phyloP scores from a whole-genome alignment of 352 stramenopile species.

The Phytophthora brassicae region DNA sequence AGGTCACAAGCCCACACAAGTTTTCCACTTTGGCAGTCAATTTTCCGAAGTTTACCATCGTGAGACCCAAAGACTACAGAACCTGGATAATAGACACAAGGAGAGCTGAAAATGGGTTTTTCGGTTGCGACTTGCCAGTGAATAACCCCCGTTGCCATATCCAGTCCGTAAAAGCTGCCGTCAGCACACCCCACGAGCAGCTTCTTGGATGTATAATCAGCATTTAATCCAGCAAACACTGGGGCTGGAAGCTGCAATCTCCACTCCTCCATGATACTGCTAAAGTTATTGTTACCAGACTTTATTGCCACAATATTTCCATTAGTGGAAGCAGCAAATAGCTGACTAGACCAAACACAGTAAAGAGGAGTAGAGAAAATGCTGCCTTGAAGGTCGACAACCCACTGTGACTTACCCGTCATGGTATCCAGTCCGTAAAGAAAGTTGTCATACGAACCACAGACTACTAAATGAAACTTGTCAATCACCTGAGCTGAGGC shows the following conservation, averaged over 20 bases:
- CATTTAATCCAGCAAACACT: constrained; percentile 58
- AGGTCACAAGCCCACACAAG: constrained; percentile 40
- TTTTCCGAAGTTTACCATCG: constrained; percentile 48
- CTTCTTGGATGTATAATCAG: constrained; percentile 10
- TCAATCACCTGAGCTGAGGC: constrained; percentile 49
- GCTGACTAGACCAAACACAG: constrained; percentile 11
- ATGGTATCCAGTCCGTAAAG: constrained; percentile 41
- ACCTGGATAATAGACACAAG: constrained; percentile 35
- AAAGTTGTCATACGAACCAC: constrained; percentile 51
- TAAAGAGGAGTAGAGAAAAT: constrained; percentile 53
- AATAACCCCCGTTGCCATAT: constrained; percentile 19
- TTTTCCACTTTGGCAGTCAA: constrained; percentile 27
- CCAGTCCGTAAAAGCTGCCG: constrained; percentile 43
- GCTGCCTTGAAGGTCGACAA: constrained; percentile 37
- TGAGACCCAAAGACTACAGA: constrained; percentile 53
- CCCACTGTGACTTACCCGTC: constrained; percentile 31
- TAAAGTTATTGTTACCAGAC: constrained; percentile 3
- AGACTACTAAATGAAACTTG: constrained; percentile 38
- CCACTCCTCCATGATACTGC: constrained; percentile 17
- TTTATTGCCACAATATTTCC: constrained; percentile 34
- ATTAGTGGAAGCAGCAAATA: constrained; percentile 48
- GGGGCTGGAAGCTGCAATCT: constrained; percentile 40
- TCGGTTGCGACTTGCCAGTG: constrained; percentile 41
- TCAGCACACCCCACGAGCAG: constrained; percentile 56
- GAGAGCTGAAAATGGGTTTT: constrained; percentile 66